phyloP scores from a whole-genome alignment of 1,284 basidiomycete species.

The Trichosporon asahii region DNA sequence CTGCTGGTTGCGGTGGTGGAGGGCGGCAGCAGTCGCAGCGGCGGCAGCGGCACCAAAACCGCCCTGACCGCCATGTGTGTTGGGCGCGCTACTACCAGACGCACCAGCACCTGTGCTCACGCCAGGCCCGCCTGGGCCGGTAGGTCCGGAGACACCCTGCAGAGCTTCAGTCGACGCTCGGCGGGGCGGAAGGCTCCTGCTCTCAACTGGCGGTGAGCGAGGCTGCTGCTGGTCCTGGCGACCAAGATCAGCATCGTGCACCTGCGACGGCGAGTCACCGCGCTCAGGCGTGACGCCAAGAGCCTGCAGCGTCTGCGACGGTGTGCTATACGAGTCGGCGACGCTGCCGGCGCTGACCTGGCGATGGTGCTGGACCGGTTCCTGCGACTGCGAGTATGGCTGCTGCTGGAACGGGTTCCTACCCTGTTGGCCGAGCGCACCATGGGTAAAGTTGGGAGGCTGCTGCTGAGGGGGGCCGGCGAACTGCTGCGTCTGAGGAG shows the following conservation, averaged over 20 bases:
- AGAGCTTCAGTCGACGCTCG: neutral
- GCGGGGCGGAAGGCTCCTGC: neutral
- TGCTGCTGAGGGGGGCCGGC: neutral
- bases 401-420: constrained; percentile 5
- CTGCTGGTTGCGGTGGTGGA: constrained; percentile 2
- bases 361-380: constrained; percentile 1
- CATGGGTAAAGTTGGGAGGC: neutral
- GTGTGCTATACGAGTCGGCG: neutral
- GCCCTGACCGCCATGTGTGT: constrained; percentile 9
- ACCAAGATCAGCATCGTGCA: neutral
- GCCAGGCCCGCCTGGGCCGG: neutral
- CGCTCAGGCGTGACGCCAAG: constrained; percentile 3
- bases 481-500: neutral
- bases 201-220: neutral
- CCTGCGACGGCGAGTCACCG: constrained; percentile 3
- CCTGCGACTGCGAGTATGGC: neutral
- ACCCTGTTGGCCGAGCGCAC: neutral
- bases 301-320: constrained; percentile 2
- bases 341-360: constrained; percentile 7
- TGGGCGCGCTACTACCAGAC: neutral
- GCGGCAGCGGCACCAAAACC: constrained; percentile 5
- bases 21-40: neutral
- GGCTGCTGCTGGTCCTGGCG: neutral
- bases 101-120: neutral
- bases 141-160: neutral